Conservation (phyloP, 2,329 filamentous ascomycete species). For the Stemphylium vesicarium region DNA sequence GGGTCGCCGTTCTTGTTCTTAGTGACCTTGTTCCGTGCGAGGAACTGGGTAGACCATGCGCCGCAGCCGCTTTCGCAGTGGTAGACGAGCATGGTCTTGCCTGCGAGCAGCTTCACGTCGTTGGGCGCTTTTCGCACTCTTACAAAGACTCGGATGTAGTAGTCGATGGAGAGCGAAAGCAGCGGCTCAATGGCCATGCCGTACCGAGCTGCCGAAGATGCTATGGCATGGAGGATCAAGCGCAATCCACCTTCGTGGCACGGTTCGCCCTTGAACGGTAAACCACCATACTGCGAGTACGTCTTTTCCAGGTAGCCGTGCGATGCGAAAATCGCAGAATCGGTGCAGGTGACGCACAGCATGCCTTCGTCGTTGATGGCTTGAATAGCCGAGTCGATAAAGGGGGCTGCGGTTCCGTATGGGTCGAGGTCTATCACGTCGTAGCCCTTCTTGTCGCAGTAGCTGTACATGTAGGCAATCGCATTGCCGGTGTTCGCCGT, state of each 20-base stretch:
- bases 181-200: slow-evolving; percentile 89
- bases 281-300: slow-evolving; percentile 89
- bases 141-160: slow-evolving; percentile 90
- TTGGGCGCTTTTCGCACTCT: slow-evolving; percentile 78
- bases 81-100: slow-evolving; percentile 92
- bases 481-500: slow-evolving; percentile 80
- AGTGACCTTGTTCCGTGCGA: slow-evolving; percentile 72
- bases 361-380: slow-evolving; percentile 86
- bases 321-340: slow-evolving; percentile 93
- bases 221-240: slow-evolving; percentile 82
- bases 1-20: slow-evolving; percentile 70
- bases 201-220: slow-evolving; percentile 80
- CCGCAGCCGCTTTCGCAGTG: slow-evolving; percentile 90
- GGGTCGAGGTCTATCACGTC: slow-evolving; percentile 97
- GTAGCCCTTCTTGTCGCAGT: slow-evolving; percentile 67
- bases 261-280: slow-evolving; percentile 81
- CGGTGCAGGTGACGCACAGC: slow-evolving; percentile 94
- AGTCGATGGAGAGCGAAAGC: slow-evolving; percentile 93
- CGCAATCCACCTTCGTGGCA: slow-evolving; percentile 91
- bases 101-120: slow-evolving; percentile 87
- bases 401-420: slow-evolving; percentile 91
- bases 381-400: slow-evolving; percentile 89
- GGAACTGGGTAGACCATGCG: slow-evolving; percentile 83
- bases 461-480: slow-evolving; percentile 86
- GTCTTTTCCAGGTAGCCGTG: slow-evolving; percentile 94